Evolutionary conservation across 2,329 filamentous ascomycete genomes (phyloP), one percentile per base, ranked within the genome.

Genomic region (Albifimbria verrucaria): DNA sequence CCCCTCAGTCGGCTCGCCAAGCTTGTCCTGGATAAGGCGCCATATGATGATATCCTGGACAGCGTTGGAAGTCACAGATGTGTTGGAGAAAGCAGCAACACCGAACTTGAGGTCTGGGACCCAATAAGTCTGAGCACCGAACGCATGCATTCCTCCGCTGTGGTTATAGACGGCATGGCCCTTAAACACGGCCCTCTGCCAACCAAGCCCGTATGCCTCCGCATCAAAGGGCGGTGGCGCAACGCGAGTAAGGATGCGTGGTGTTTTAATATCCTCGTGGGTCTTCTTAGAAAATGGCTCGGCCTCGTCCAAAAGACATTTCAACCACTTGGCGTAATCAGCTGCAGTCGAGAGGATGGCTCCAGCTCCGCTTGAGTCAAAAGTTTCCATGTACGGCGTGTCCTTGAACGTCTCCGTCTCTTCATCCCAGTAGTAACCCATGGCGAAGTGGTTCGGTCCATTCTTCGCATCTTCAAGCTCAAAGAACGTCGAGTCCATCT

Each of bases 271-370:
- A n/a, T 69, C 66, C 2, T 51, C 18, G 48, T 68, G 67, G 2
- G 58, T 59, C 0, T 32, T 55, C 7, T 55, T 32, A 2, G 64
- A 64, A 11, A 70, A 59, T 7, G 64, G 64, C 4, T 42, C 48
- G 0, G 53, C 41, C 46, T 62, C 39, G 11, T 70, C 60, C 22
- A 84, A 64, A 22, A 82, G 65, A 20, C 74, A 77, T 23, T 68
- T 66, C 3, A 82, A 57, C 81, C 80, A 85, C 58, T 73, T 75
- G 2, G 71, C 62, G 59, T 80, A 82, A 64, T 83, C 80, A 7
- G 68, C 50, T 1, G 77, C 77, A 46, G 71, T 78, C 21, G 74
- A 77, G 21, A 82, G 64, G 44, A 73, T 62, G 11, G 64, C 67
- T 1, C 73, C 75, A 1, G 75, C 74, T 12, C 74, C 75, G 55